phyloP scores from a whole-genome alignment of 768 basidiomycete genomes.

The Mycena leptocephala region DNA sequence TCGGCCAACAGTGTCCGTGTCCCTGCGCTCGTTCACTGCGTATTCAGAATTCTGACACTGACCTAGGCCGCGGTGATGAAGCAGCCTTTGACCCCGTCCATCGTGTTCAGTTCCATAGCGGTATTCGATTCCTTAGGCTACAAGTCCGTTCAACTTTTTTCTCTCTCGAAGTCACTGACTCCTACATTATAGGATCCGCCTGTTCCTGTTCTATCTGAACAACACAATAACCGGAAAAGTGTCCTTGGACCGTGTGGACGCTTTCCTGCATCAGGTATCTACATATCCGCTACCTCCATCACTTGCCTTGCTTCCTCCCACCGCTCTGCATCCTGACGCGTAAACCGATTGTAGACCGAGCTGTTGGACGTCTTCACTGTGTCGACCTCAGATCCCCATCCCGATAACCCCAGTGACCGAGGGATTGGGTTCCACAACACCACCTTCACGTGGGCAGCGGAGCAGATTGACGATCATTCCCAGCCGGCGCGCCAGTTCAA shows the following conservation, averaged over 20 bases:
- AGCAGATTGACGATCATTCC: slow-evolving; percentile 44
- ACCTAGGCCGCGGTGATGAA: slow-evolving; percentile 60
- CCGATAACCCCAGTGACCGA: background rate
- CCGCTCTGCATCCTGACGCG: too few relatives aligned
- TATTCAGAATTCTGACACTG: too few relatives aligned
- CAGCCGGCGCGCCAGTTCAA: slow-evolving; percentile 60
- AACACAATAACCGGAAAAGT: background rate
- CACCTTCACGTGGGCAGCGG: slow-evolving; percentile 69
- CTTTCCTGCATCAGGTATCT: slow-evolving; percentile 56
- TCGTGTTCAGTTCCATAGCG: slow-evolving; percentile 66
- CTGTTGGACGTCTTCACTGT: slow-evolving; percentile 19
- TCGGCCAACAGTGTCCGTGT: background rate
- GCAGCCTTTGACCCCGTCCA: slow-evolving; percentile 55
- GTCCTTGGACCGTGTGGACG: slow-evolving; percentile 58
- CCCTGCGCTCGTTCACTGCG: too few relatives aligned
- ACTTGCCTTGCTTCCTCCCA: background rate
- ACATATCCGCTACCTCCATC: background rate
- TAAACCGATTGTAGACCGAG: slow-evolving; percentile 24
- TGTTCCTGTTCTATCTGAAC: background rate
- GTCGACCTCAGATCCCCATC: background rate
- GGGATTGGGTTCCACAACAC: slow-evolving; percentile 69
- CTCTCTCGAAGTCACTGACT: background rate
- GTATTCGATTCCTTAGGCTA: slow-evolving; percentile 75
- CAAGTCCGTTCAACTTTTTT: slow-evolving; percentile 49
- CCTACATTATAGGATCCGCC: background rate